Evolutionary conservation across 345 rosid genomes (phyloP), one percentile per base, ranked within the genome.

Genomic region (Eucalyptus pauciflora): DNA sequence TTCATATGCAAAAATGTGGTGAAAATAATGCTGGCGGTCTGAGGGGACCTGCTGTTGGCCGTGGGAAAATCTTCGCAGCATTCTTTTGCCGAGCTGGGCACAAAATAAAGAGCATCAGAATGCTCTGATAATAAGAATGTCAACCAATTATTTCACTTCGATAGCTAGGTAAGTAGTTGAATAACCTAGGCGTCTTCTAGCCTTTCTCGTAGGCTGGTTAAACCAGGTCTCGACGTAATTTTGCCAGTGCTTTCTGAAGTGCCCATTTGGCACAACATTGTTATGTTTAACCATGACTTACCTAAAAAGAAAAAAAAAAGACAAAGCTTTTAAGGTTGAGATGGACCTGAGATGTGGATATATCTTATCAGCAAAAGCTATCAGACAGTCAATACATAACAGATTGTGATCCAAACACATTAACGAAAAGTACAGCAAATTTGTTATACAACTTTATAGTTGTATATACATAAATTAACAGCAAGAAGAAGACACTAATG

Each of bases 51-150:
- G 98, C 89, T 5, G 98, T 95, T 5, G 99, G 99, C 29, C 99
- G 94, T n/a, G 99, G 99, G 91, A 97, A 97, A 87, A 96, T 96
- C 92, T 93, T 94, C 90, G 95, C 97, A 1, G 99, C 99, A 93
- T 96, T 97, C 91, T 95, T 93, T 86, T 96, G 98, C 76, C 99
- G 95, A 51, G 97, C 98, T 97, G 94, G n/a, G n/a, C 46, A 87
- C 31, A 45, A 58, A 58, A 6, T 49, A 17, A 62, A 31, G 46
- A 86, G 13, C 56, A 37, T 54, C 86, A 5, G 58, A 85, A 31
- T 43, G 50, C 33, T 50, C 67, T 11, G 52, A 33, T 25, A 52
- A 48, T 69, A 12, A 45, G 27, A 85, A 46, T 20, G 24, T 17
- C 13, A 54, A 51, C 31, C 6, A 86, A 15, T 11, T 17, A 31